Evolutionary conservation across 805 yeast species (phyloP).

Genomic region (Schwanniomyces pseudopolymorphus): DNA sequence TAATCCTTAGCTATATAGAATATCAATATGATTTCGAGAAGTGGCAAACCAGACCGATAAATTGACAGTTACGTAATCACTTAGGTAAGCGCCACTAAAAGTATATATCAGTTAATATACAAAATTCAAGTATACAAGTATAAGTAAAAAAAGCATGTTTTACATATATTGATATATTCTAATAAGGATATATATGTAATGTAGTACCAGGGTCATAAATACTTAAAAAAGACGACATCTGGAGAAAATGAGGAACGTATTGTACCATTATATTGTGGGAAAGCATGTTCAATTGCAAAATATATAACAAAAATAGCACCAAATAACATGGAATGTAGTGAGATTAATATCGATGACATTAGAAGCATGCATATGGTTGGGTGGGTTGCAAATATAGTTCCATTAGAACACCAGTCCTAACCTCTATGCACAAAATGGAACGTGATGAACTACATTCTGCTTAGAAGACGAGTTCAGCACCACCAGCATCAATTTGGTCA

Average conservation of each 20-base stretch:
- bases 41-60: neutral
- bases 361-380: neutral
- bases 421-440: neutral
- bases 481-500: conserved; percentile 78
- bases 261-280: neutral
- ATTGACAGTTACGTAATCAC: neutral
- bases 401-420: neutral
- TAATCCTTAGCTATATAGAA: neutral
- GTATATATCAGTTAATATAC: too few relatives aligned
- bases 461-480: conserved; percentile 62
- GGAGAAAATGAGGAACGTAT: neutral
- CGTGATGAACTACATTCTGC: neutral
- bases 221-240: neutral
- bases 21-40: neutral
- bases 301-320: neutral
- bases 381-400: neutral
- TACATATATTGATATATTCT: neutral
- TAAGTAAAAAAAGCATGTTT: too few relatives aligned
- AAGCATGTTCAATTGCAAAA: neutral
- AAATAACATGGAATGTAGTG: neutral
- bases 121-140: too few relatives aligned
- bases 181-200: neutral
- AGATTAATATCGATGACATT: neutral
- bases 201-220: neutral
- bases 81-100: neutral